These are phyloP conservation scores for Micractinium sp. DNA, from an alignment of 139 green algal genomes.

Conservation along the genomic window DNA sequence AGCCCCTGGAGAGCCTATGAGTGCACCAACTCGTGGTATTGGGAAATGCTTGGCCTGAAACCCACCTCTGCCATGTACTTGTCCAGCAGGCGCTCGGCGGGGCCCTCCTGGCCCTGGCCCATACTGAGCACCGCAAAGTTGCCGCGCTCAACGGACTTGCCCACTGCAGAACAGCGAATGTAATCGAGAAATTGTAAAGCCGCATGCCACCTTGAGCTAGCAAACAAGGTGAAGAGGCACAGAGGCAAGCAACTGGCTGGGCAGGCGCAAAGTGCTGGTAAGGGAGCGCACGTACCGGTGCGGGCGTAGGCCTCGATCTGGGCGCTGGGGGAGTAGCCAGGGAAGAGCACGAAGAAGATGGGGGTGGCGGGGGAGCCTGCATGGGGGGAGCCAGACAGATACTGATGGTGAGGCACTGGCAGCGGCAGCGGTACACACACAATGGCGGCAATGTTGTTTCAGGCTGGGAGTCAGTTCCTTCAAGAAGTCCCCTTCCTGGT, in stretches of 20 bases:
- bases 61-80: conserved; percentile 28
- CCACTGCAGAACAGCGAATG: conserved; percentile 2
- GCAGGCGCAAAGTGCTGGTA: background rate
- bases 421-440: too few species aligned
- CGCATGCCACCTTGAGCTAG: background rate
- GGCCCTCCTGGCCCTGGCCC: conserved; percentile 75
- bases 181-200: background rate
- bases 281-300: conserved; percentile 59
- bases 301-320: conserved; percentile 88
- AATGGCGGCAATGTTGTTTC: too few species aligned
- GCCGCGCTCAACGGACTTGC: conserved; percentile 73
- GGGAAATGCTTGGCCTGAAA: too few species aligned
- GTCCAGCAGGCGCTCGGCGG: conserved; percentile 22
- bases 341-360: conserved; percentile 93
- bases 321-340: conserved; percentile 86
- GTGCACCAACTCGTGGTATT: too few species aligned
- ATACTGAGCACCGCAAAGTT: conserved; percentile 81
- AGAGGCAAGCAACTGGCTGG: too few species aligned
- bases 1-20: too few species aligned
- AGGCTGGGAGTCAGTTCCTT: too few species aligned
- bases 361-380: conserved; percentile 49
- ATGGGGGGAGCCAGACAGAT: background rate
- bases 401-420: too few species aligned
- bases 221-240: too few species aligned
- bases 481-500: too few species aligned